Evolutionary conservation across 805 yeast species (phyloP).

Genomic region (Candida sanyiensis): DNA sequence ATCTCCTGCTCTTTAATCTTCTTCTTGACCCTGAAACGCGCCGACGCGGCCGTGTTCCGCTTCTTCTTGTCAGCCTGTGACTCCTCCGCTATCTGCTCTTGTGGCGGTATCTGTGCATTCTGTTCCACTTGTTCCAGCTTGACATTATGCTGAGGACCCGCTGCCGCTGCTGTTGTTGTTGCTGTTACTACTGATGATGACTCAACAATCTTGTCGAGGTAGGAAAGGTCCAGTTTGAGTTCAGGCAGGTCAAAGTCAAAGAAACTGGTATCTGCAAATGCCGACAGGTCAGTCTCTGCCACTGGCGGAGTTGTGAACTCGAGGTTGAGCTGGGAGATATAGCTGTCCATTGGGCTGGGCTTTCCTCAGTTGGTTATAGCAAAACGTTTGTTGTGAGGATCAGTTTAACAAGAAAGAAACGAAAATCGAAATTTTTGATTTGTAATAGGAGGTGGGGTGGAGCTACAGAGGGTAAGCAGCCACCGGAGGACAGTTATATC

Average conservation of each 20-base stretch:
- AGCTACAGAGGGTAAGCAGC: no score
- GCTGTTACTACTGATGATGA: constrained; percentile 2
- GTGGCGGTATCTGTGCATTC: no score
- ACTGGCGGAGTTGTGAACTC: constrained; percentile 8
- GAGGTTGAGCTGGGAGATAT: constrained; percentile 17
- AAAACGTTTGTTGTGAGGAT: not conserved
- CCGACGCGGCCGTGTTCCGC: constrained; percentile 61
- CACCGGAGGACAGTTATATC: no score
- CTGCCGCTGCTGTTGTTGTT: constrained; percentile 5
- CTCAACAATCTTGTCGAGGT: constrained; percentile 6
- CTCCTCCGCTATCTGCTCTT: not conserved
- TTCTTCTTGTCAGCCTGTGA: constrained; percentile 37
- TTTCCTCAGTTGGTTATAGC: not conserved
- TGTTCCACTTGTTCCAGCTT: not conserved
- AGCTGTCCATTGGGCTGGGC: constrained; percentile 1
- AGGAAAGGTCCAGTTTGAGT: constrained; percentile 12
- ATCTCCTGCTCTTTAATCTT: constrained; percentile 53
- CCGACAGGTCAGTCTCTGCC: constrained; percentile 13
- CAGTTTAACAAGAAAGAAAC: no score
- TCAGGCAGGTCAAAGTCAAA: constrained; percentile 22
- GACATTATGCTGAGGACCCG: not conserved
- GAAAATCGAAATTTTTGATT: no score
- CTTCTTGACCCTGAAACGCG: constrained; percentile 58
- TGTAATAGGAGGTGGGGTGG: no score
- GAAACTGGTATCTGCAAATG: constrained; percentile 20